A percentile compares a stretch with the other conserved stretches of the same genome.
phyloP scores from a whole-genome alignment of 2,329 filamentous ascomycete species.

The Rutstroemia sp. region DNA sequence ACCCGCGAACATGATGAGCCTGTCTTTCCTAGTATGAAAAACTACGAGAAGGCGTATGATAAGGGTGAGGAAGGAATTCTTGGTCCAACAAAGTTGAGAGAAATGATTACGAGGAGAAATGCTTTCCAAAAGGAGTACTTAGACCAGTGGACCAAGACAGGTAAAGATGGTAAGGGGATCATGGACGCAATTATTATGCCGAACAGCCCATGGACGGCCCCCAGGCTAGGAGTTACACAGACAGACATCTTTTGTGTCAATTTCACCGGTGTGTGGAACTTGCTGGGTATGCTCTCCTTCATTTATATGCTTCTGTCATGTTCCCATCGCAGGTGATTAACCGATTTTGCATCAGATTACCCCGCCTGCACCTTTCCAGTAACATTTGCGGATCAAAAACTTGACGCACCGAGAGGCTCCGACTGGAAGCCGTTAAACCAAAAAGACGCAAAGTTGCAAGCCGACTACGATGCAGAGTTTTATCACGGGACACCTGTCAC shows the following conservation, averaged over 20 bases:
- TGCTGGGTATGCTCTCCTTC: conserved; percentile 22
- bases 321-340: neutral
- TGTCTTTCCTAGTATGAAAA: conserved; percentile 25
- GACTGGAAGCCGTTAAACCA: conserved; percentile 25
- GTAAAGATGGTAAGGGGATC: neutral
- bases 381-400: conserved; percentile 33
- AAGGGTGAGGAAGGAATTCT: conserved; percentile 24
- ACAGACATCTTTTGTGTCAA: conserved; percentile 22
- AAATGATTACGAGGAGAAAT: conserved; percentile 29
- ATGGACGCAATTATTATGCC: conserved; percentile 32
- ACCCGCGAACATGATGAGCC: conserved; percentile 25
- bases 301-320: neutral
- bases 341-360: conserved; percentile 19
- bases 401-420: conserved; percentile 26
- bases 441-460: conserved; percentile 22
- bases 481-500: conserved; percentile 27
- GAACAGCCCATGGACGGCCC: conserved; percentile 30
- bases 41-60: conserved; percentile 23
- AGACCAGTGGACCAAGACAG: conserved; percentile 31
- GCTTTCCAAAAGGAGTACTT: conserved; percentile 31
- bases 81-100: conserved; percentile 24
- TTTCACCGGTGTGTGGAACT: conserved; percentile 27
- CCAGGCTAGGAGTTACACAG: conserved; percentile 27
- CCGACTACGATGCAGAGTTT: conserved; percentile 27
- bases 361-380: conserved; percentile 36